A percentile compares a stretch with the other conserved stretches of the same genome.
phyloP scores from a whole-genome alignment of 148 eudicot genomes.

The Vaccinium myrtillus region DNA sequence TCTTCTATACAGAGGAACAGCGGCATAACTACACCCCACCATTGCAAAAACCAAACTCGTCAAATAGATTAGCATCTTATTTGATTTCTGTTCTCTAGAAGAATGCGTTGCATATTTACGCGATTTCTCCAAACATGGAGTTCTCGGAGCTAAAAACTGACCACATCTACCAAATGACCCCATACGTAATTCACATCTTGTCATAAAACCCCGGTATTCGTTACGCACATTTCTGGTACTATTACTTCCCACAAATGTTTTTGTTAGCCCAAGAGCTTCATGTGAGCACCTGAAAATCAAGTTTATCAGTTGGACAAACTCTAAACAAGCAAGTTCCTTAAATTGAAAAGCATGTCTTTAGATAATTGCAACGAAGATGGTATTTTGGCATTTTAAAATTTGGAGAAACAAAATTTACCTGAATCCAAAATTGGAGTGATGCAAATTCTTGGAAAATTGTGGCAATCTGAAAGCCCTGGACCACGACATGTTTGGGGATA shows the following conservation, averaged over 20 bases:
- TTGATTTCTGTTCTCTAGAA: slow-evolving; percentile 61
- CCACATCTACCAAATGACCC: slow-evolving; percentile 25
- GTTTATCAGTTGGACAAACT: not conserved
- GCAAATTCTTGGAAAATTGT: slow-evolving; percentile 22
- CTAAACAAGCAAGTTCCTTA: not conserved
- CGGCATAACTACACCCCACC: slow-evolving; percentile 90
- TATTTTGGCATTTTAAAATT: not conserved
- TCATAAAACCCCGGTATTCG: slow-evolving; percentile 21
- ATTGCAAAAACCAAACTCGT: slow-evolving; percentile 87
- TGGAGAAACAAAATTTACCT: slow-evolving; percentile 30
- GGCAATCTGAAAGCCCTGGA: slow-evolving; percentile 41
- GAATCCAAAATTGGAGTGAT: slow-evolving; percentile 24
- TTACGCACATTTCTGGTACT: slow-evolving; percentile 23
- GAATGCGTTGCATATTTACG: slow-evolving; percentile 50
- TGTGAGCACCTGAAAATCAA: slow-evolving; percentile 33
- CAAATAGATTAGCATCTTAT: slow-evolving; percentile 70
- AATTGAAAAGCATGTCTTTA: not conserved
- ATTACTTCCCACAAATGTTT: slow-evolving; percentile 14
- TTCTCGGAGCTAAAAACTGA: slow-evolving; percentile 24
- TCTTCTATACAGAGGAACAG: slow-evolving; percentile 86
- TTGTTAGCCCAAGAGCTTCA: slow-evolving; percentile 22
- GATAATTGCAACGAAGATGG: not conserved
- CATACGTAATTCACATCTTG: slow-evolving; percentile 33
- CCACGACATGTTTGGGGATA: slow-evolving; percentile 38
- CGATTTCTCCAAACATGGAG: slow-evolving; percentile 20